Evolutionary conservation across 495 filamentous ascomycete genomes (phyloP), one percentile per base, ranked within the genome.

Genomic region (Aspergillus sclerotioniger): DNA sequence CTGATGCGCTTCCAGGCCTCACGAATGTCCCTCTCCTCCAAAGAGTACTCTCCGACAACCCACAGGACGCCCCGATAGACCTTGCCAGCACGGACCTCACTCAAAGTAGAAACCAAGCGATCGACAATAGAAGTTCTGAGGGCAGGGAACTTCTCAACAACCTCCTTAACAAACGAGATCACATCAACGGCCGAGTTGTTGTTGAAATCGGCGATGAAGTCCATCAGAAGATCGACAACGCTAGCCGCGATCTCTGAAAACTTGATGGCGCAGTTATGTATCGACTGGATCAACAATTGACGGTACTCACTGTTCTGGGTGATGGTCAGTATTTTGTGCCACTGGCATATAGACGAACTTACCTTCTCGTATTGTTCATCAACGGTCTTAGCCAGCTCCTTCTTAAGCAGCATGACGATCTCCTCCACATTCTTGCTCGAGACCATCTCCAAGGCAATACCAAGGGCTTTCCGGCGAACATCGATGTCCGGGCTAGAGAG

Each of bases 391-490:
- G 90, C 85, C 44, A 99, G 85, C 73, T 99, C 95, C 69, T 97
- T 98, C 77, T 98, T 98, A 31, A 99, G 81, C 1, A 99, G 82
- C 72, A 96, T 84, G 25, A 98, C 90, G 17, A 98, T 95, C 65
- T 98, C 95, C 69, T 98, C 94, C 6, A 98, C 93, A 62, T 99
- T 99, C 80, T 96, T 96, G 84, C 91, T 96, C 0, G 92, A 92
- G 12, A 98, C 90, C 94, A 99, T 97, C 62, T 97, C 92, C 73
- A 99, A 74, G 9, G 92, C 94, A 65, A 99, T 90, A 46, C 82
- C 80, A 19, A 99, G 84, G 33, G 94, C 90, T 73, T 98, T 99
- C 70, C 84, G 86, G 67, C 95, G 87, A 41, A 99, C 93, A 71
- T 98, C 95, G 60, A 99, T 88, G 74, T 99, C 95, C 12, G 95